Percentiles rank a stretch among this genome's conserved stretches.
phyloP scores from a whole-genome alignment of 1,284 basidiomycete genomes.

The Golubevia pallescens region DNA sequence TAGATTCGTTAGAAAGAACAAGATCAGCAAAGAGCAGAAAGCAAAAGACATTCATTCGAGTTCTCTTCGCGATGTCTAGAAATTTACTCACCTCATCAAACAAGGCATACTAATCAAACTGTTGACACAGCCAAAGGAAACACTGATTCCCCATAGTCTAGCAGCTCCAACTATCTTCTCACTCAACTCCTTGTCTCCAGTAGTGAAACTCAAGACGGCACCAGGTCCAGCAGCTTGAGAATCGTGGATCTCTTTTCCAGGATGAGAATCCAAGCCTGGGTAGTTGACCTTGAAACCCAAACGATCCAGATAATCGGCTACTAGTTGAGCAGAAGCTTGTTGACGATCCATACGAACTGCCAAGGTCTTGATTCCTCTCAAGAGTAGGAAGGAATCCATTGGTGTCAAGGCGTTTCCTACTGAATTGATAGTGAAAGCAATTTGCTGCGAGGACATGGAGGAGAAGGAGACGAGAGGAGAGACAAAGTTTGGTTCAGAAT shows the following conservation, averaged over 20 bases:
- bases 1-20: too few relatives aligned
- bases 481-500: neutral
- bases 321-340: constrained; percentile 79
- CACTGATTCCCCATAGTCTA: constrained; percentile 94
- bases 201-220: constrained; percentile 92
- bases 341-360: constrained; percentile 96
- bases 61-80: too few relatives aligned
- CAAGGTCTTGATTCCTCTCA: constrained; percentile 95
- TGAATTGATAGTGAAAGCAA: constrained; percentile 62
- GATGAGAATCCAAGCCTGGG: constrained; percentile 85
- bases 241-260: constrained; percentile 83
- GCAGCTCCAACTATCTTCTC: constrained; percentile 92
- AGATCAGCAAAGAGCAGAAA: too few relatives aligned
- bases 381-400: constrained; percentile 86
- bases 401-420: constrained; percentile 61
- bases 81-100: too few relatives aligned
- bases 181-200: constrained; percentile 85
- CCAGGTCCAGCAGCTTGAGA: constrained; percentile 80
- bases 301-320: constrained; percentile 83
- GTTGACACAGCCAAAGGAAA: constrained; percentile 98
- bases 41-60: too few relatives aligned
- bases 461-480: neutral
- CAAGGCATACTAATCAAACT: constrained; percentile 99
- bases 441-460: neutral
- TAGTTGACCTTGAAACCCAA: constrained; percentile 94